A percentile compares a stretch with the other conserved stretches of the same genome.
Conservation (phyloP, 2,329 filamentous ascomycete species). For the Botryotinia globosa region DNA sequence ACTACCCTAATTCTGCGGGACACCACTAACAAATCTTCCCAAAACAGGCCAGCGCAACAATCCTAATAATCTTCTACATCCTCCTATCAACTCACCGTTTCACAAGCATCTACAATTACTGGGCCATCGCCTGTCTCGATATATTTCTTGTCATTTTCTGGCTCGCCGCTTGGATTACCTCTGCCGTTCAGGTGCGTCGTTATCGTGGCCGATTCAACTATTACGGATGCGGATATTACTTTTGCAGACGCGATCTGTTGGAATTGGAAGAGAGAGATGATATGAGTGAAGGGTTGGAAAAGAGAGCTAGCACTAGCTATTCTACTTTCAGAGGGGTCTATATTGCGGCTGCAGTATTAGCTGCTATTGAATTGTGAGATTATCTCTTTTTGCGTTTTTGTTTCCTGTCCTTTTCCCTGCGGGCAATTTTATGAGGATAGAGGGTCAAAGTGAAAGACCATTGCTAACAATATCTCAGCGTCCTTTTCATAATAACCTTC, state of each 20-base stretch:
- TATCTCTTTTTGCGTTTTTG: accelerated
- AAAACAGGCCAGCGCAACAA: constrained; percentile 12
- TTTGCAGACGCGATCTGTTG: constrained; percentile 6
- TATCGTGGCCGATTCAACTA: neutral
- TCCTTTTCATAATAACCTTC: constrained; percentile 17
- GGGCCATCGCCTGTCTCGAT: constrained; percentile 14
- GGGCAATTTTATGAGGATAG: neutral
- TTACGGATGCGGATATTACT: constrained; percentile 4
- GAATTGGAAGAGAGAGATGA: constrained; percentile 14
- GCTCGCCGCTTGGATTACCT: constrained; percentile 8
- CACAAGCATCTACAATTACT: constrained; percentile 14
- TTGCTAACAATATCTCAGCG: neutral
- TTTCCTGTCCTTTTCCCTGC: neutral
- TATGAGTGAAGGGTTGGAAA: neutral
- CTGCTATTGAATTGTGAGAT: constrained; percentile 20
- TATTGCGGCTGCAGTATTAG: constrained; percentile 10
- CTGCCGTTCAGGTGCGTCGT: neutral
- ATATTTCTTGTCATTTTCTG: constrained; percentile 11
- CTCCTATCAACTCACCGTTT: constrained; percentile 5
- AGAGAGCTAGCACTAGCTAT: constrained; percentile 1
- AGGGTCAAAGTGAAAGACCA: no score
- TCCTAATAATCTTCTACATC: constrained; percentile 14
- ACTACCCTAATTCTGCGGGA: no score
- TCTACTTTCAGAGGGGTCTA: constrained; percentile 1
- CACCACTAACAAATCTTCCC: neutral